A percentile compares a stretch with the other conserved stretches of the same genome.
These are phyloP conservation scores for Kernera saxatilis DNA, from an alignment of 345 rosid species.

Conservation along the genomic window DNA sequence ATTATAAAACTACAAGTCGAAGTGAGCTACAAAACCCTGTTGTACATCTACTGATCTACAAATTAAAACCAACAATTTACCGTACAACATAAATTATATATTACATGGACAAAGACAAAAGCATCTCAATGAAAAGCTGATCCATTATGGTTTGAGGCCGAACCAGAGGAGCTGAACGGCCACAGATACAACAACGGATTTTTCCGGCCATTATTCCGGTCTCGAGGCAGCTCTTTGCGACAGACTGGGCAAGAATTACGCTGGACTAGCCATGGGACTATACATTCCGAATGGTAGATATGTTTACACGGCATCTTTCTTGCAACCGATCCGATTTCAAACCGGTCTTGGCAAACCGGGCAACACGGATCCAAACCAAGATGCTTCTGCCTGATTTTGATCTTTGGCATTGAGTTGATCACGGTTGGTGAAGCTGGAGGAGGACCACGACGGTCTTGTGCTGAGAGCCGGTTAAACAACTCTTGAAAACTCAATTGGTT, in stretches of 20 bases:
- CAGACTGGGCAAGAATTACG: constrained; percentile 28
- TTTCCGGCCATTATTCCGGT: background rate
- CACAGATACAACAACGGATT: background rate
- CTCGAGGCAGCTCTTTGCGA: constrained; percentile 23
- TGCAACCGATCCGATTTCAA: constrained; percentile 28
- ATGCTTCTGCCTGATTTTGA: constrained; percentile 24
- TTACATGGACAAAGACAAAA: background rate
- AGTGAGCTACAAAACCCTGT: background rate
- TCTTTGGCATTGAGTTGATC: constrained; percentile 16
- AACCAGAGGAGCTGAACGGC: constrained; percentile 26
- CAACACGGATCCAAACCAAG: constrained; percentile 9
- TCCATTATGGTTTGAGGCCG: constrained; percentile 2
- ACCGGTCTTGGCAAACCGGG: constrained; percentile 27
- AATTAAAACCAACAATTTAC: background rate
- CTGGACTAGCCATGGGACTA: constrained; percentile 20
- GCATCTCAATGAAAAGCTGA: background rate
- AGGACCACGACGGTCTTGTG: constrained; percentile 30
- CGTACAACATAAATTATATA: background rate
- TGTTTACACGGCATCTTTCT: constrained; percentile 33
- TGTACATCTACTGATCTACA: background rate
- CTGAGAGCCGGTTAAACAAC: constrained; percentile 20
- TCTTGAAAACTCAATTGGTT: constrained; percentile 21
- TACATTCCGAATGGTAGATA: constrained; percentile 27
- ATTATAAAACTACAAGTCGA: too few species aligned
- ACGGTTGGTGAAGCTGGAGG: constrained; percentile 20